Conservation (phyloP, 352 stramenopile genomes). For the Pythium guiyangense region DNA sequence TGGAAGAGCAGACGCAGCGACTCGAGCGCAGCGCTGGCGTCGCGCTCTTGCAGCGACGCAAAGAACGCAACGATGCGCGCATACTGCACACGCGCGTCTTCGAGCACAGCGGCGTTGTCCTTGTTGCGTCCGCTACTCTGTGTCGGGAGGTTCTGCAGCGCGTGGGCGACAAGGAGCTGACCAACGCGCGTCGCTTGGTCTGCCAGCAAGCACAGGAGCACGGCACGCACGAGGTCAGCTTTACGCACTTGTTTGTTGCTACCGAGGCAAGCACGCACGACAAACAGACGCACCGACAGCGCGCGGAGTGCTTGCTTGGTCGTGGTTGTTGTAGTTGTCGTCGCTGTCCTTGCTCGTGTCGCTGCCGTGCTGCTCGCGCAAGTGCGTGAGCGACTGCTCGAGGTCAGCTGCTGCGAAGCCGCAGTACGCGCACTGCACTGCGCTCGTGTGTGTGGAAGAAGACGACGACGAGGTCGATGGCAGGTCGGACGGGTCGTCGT, state of each 20-base stretch:
- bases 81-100: conserved; percentile 46
- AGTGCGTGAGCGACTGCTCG: conserved; percentile 46
- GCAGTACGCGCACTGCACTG: conserved; percentile 33
- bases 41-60: conserved; percentile 29
- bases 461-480: conserved; percentile 5
- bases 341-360: conserved; percentile 10
- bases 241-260: neutral
- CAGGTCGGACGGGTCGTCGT: conserved; percentile 13
- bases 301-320: neutral
- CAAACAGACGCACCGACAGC: conserved; percentile 1
- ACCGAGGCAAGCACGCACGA: neutral
- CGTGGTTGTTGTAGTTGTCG: conserved; percentile 5
- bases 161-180: conserved; percentile 50
- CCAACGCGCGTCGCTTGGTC: conserved; percentile 50
- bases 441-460: conserved; percentile 5
- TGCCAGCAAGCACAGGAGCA: conserved; percentile 12
- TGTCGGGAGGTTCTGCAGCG: conserved; percentile 23
- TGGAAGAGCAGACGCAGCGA: conserved; percentile 39
- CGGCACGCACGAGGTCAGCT: neutral
- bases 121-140: neutral
- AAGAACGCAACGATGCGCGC: conserved; percentile 28
- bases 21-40: conserved; percentile 29
- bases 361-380: conserved; percentile 30
- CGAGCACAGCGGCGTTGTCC: conserved; percentile 40
- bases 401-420: conserved; percentile 38